Base-by-base conservation (phyloP, 805 yeast species). In the Cyberlindnera nakhonratchasimensis region DNA sequence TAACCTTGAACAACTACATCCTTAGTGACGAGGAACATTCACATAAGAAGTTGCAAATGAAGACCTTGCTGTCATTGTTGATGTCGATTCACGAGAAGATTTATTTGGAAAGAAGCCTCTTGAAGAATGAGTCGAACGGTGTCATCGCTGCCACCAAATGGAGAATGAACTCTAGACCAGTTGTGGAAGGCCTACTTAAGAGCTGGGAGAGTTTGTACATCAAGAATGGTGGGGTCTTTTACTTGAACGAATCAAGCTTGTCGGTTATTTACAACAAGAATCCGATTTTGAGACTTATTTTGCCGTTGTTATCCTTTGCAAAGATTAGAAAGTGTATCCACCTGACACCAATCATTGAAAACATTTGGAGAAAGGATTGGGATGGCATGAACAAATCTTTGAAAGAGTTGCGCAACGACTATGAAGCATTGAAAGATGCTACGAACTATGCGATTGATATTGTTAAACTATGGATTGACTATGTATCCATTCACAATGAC, bases 361-460 rank as follows among this genome's bases (percentile, higher is more conserved):
- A 71, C 33, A 77, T 82, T 5, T 77, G 88, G 75, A 57, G 65
- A 40, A 78, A 82, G 52, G 82, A 85, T 59, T 84, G 89, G 87
- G 66, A 59, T 13, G 75, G 71, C 0, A 80, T 85, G 88, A 81
- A 80, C 51, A 50, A 56, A 7, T 70, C 70, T 34, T 63, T 82
- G 43, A 67, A 71, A 44, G 60, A 61, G 24, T 58, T 81, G 32
- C 64, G 70, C 37, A 62, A 65, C 33, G 82, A 83, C 55, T 72
- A 77, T 39, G 87, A 82, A 47, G 80, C 82, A 5, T 64, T 82
- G 37, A 71, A 82, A 38, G 89, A 82, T 54, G 75, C 85, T 9
- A 70, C 81, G 2, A 70, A 69, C 31, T 73, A 77, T 51, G 75
- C 82, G 1, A 55, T 80, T 33, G 80, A 74, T 46, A 74, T 83